Evolutionary conservation across 305 asterid genomes (phyloP).

Genomic region (Fraxinus paxiana): DNA sequence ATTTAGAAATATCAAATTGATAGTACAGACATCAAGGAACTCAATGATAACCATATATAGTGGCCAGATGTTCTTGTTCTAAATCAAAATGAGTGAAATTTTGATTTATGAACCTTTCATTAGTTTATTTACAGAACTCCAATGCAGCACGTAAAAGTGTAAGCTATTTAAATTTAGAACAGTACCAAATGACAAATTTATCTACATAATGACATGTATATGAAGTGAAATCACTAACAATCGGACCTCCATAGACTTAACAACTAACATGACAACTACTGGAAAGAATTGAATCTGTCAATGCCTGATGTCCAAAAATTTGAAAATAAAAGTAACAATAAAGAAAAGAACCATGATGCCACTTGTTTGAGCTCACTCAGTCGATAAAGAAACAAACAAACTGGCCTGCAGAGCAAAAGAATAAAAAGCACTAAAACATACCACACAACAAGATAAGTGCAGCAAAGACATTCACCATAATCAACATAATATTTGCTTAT

Average conservation of each 20-base stretch:
- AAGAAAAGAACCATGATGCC: background rate
- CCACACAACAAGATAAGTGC: background rate
- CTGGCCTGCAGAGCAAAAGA: background rate
- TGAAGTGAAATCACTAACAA: background rate
- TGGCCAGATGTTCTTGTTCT: background rate
- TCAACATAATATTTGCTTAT: background rate
- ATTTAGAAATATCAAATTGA: background rate
- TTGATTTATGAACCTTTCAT: background rate
- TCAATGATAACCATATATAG: background rate
- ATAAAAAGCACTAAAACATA: background rate
- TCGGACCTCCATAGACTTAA: background rate
- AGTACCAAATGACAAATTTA: background rate
- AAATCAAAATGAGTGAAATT: background rate
- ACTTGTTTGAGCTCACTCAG: background rate
- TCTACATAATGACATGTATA: background rate
- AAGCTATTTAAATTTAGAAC: constrained; percentile 1
- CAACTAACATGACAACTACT: background rate
- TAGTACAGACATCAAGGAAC: background rate
- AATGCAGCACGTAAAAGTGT: constrained; percentile 8
- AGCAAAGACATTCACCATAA: constrained; percentile 4
- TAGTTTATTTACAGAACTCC: background rate
- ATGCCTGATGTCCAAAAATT: background rate
- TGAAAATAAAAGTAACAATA: background rate
- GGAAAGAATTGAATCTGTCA: constrained; percentile 4
- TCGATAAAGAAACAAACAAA: constrained; percentile 6